Conservation (phyloP, 2,329 filamentous ascomycete genomes). For the Phialocephala subalpina region DNA sequence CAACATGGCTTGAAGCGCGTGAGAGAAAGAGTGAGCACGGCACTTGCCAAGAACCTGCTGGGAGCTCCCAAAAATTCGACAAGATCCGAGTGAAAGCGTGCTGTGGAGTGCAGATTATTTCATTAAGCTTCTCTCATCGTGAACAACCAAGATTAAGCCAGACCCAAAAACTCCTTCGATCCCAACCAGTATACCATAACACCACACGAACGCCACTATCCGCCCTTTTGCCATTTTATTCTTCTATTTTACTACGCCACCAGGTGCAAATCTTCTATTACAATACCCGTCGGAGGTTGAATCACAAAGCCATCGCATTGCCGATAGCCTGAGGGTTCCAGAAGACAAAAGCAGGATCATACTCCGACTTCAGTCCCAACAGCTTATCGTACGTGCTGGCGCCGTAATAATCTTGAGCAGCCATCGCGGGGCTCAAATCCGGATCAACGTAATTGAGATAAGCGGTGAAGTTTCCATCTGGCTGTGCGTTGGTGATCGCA, state of each 20-base stretch:
- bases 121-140: background rate
- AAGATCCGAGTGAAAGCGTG: too few species aligned
- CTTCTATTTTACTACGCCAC: background rate
- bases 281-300: background rate
- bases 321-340: slow-evolving; percentile 38
- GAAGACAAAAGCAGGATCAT: slow-evolving; percentile 34
- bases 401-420: slow-evolving; percentile 37
- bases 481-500: slow-evolving; percentile 32
- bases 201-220: background rate
- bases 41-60: too few species aligned
- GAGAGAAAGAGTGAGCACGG: too few species aligned
- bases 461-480: slow-evolving; percentile 36
- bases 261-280: background rate
- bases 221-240: background rate
- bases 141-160: background rate
- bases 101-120: background rate
- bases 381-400: slow-evolving; percentile 31
- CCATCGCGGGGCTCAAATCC: slow-evolving; percentile 20
- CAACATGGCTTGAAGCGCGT: too few species aligned
- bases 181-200: background rate
- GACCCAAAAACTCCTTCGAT: background rate
- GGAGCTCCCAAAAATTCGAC: too few species aligned
- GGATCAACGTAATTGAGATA: slow-evolving; percentile 42
- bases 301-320: slow-evolving; percentile 12
- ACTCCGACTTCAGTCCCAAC: slow-evolving; percentile 32